Base-by-base conservation (phyloP, 2,329 filamentous ascomycete genomes). In the Trichoderma cornu-damae region DNA sequence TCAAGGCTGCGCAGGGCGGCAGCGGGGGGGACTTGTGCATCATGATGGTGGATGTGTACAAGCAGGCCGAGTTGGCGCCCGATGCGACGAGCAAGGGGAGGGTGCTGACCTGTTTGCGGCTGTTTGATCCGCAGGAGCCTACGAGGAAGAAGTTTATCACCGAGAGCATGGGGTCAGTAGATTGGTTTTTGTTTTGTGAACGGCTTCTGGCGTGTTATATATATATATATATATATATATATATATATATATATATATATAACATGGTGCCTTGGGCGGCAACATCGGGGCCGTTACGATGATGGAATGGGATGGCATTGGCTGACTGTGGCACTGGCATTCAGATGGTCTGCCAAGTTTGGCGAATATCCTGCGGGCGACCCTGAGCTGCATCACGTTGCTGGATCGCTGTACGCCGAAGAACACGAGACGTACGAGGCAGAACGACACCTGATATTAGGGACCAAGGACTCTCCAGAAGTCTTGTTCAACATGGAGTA, bases 341-440 rank as follows among this genome's bases (percentile, higher is more conserved):
- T n/a, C 58, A 75, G 73, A 43, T 99, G 94, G 94, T 95, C 90
- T 58, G 81, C 84, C 56, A 93, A 88, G 70, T 87, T 84, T 67
- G 90, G 92, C 64, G 89, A 94, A 44, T 90, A 89, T 70, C 92
- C 94, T 47, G 88, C 90, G 50, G 94, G 94, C 60, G 94, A 99
- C 68, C 88, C 93, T 2, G 94, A 97, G 67, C 78, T 99, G 57
- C 94, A 99, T 73, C 92, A 97, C 74, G 91, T 96, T 42, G 86
- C 87, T 34, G 94, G 94, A 50, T 86, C 84, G 30, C 77, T 96
- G 42, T 96, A 90, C 70, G 93, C 92, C n/a, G 88, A 95, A 68
- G 93, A 96, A 66, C 88, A 92, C 72, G 90, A 96, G 61, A 83
- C 87, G 24, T 96, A 96, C 77, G 92, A 96, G 59, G 94, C 95